phyloP scores from a whole-genome alignment of 1,284 basidiomycete species.

The Apiotrichum mycotoxinovorans region DNA sequence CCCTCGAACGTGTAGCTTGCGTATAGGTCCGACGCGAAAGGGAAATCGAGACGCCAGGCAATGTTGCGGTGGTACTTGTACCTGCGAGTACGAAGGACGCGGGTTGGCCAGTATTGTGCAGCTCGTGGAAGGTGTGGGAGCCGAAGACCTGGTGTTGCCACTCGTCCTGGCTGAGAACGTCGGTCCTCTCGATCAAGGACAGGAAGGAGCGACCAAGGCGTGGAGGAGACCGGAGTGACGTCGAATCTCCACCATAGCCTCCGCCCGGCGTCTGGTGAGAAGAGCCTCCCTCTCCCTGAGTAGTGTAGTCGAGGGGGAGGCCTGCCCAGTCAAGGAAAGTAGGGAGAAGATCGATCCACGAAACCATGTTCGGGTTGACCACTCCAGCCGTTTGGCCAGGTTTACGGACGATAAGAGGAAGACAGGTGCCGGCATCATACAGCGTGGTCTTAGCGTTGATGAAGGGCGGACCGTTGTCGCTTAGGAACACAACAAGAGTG shows the following conservation, averaged over 20 bases:
- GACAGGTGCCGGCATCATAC: conserved; percentile 25
- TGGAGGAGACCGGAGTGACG: conserved; percentile 3
- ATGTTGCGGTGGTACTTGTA: conserved; percentile 33
- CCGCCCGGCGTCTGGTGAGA: neutral
- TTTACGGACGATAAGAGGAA: conserved; percentile 21
- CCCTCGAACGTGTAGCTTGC: conserved; percentile 20
- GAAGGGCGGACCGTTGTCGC: conserved; percentile 31
- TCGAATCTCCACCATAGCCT: neutral
- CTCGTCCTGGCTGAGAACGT: conserved; percentile 4
- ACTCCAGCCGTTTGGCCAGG: conserved; percentile 10
- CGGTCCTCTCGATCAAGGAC: conserved; percentile 8
- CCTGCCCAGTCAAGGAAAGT: conserved; percentile 25
- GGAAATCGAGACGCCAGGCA: conserved; percentile 27
- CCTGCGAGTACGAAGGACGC: conserved; percentile 16
- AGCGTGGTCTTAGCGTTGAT: conserved; percentile 31
- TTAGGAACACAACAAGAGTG: conserved; percentile 25
- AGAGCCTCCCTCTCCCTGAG: neutral
- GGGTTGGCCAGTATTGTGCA: conserved; percentile 29
- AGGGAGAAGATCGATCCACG: conserved; percentile 25
- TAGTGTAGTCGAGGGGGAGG: neutral
- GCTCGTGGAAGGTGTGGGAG: conserved; percentile 30
- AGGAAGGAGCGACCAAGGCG: conserved; percentile 22
- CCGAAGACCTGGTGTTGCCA: conserved; percentile 24
- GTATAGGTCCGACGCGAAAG: conserved; percentile 26
- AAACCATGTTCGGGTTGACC: conserved; percentile 23